Conservation (phyloP, 1,284 basidiomycete species). For the Cutaneotrichosporon sp. region DNA sequence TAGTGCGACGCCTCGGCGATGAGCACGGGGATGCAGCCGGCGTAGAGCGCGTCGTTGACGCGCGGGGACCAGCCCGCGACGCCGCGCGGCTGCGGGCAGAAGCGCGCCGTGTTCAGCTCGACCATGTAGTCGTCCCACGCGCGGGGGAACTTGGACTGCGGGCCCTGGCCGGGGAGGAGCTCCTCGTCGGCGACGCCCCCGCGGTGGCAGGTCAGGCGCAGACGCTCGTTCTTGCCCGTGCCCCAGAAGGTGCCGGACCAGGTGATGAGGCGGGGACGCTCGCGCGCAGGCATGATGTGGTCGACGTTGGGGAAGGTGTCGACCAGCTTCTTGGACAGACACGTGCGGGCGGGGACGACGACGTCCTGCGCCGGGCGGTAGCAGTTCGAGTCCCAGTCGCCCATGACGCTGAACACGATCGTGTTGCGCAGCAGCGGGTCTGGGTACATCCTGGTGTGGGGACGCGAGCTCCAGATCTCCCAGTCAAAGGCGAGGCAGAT, state of each 20-base stretch:
- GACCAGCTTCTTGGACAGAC: slow-evolving; percentile 36
- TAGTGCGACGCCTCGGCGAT: slow-evolving; percentile 54
- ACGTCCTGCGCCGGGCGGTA: slow-evolving; percentile 53
- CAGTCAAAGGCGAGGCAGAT: slow-evolving; percentile 51
- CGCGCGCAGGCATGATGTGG: slow-evolving; percentile 38
- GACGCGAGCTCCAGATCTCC: slow-evolving; percentile 49
- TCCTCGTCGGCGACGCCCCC: slow-evolving; percentile 45
- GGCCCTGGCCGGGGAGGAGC: slow-evolving; percentile 44
- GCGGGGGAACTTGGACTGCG: slow-evolving; percentile 38
- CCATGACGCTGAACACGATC: slow-evolving; percentile 51
- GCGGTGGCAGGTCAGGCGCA: slow-evolving; percentile 47
- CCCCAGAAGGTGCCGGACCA: slow-evolving; percentile 54
- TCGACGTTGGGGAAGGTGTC: slow-evolving; percentile 39
- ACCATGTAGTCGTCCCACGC: slow-evolving; percentile 53
- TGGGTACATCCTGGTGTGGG: slow-evolving; percentile 36
- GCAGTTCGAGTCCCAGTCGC: slow-evolving; percentile 51
- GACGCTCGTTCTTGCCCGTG: slow-evolving; percentile 49
- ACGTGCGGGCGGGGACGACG: slow-evolving; percentile 52
- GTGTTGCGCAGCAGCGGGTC: slow-evolving; percentile 47
- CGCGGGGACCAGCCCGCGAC: slow-evolving; percentile 56
- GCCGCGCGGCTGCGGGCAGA: slow-evolving; percentile 55
- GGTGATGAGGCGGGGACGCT: slow-evolving; percentile 42
- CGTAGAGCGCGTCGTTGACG: slow-evolving; percentile 56
- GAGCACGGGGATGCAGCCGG: slow-evolving; percentile 57
- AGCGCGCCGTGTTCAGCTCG: slow-evolving; percentile 51